These are phyloP conservation scores for Metschnikowia matae DNA, from an alignment of 805 yeast species.

Conservation along the genomic window DNA sequence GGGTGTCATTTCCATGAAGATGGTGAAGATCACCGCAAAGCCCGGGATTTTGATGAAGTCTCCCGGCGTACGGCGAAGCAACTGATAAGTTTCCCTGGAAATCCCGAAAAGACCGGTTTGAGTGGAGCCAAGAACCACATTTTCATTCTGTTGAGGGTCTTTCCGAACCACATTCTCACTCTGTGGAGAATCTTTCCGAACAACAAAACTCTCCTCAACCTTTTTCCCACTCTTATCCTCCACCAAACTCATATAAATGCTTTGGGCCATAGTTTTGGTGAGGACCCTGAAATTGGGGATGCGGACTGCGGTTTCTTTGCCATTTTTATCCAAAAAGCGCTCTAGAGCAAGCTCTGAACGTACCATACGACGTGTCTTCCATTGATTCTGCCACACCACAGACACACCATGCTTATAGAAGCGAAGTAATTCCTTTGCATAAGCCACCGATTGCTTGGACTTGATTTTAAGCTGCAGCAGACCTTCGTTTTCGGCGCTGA, in stretches of 20 bases:
- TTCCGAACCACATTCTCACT: slow-evolving; percentile 9
- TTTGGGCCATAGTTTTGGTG: slow-evolving; percentile 32
- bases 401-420: slow-evolving; percentile 59
- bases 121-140: slow-evolving; percentile 13
- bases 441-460: slow-evolving; percentile 38
- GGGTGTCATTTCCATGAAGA: slow-evolving; percentile 55
- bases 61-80: slow-evolving; percentile 44
- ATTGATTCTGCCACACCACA: slow-evolving; percentile 48
- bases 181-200: neutral
- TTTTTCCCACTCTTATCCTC: slow-evolving; percentile 25
- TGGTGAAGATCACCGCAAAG: slow-evolving; percentile 44
- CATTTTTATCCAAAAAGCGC: slow-evolving; percentile 19
- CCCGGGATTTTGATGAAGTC: slow-evolving; percentile 52
- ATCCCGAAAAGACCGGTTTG: slow-evolving; percentile 30
- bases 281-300: slow-evolving; percentile 35
- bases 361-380: slow-evolving; percentile 15
- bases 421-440: slow-evolving; percentile 42
- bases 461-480: slow-evolving; percentile 17
- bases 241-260: slow-evolving; percentile 32
- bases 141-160: slow-evolving; percentile 4
- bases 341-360: slow-evolving; percentile 19
- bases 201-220: neutral
- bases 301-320: slow-evolving; percentile 24
- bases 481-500: slow-evolving; percentile 19
- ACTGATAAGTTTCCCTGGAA: slow-evolving; percentile 48